Conservation (phyloP, 2,329 filamentous ascomycete genomes). For the Zymoseptoria tritici region DNA sequence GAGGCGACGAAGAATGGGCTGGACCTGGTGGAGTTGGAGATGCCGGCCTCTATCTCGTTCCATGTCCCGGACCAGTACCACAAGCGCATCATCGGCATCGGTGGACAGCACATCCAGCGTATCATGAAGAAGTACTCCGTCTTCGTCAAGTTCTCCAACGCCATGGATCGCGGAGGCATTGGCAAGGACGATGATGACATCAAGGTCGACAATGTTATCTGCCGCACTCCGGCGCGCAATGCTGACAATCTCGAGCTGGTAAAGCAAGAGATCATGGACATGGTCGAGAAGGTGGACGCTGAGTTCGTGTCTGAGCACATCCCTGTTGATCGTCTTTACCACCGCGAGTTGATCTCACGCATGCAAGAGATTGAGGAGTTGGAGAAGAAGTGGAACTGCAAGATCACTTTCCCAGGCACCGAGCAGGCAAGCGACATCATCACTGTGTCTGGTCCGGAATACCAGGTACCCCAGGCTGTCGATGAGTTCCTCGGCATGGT, state of each 20-base stretch:
- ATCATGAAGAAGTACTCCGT: constrained; percentile 99
- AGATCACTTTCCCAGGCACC: constrained; percentile 95
- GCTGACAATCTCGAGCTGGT: constrained; percentile 94
- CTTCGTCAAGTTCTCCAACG: constrained; percentile 98
- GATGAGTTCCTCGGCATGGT: constrained; percentile 98
- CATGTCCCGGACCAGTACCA: constrained; percentile 98
- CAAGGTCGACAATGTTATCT: constrained; percentile 98
- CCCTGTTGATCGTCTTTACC: constrained; percentile 88
- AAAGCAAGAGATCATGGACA: constrained; percentile 98
- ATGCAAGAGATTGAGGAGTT: constrained; percentile 86
- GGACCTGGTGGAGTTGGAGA: constrained; percentile 92
- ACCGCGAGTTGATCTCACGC: constrained; percentile 84
- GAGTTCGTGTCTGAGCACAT: constrained; percentile 94
- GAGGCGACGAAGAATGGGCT: constrained; percentile 91
- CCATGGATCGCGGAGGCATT: constrained; percentile 91
- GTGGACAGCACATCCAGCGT: constrained; percentile 94
- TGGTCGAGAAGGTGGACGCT: constrained; percentile 96
- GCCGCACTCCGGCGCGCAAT: constrained; percentile 91
- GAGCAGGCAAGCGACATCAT: constrained; percentile 96
- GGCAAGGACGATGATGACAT: constrained; percentile 96
- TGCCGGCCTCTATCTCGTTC: constrained; percentile 98
- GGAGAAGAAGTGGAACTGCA: constrained; percentile 99
- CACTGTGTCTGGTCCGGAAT: constrained; percentile 91
- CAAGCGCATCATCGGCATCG: constrained; percentile 98
- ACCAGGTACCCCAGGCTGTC: constrained; percentile 94